Base-by-base conservation (phyloP, 345 rosid species). In the Corymbia maculata region DNA sequence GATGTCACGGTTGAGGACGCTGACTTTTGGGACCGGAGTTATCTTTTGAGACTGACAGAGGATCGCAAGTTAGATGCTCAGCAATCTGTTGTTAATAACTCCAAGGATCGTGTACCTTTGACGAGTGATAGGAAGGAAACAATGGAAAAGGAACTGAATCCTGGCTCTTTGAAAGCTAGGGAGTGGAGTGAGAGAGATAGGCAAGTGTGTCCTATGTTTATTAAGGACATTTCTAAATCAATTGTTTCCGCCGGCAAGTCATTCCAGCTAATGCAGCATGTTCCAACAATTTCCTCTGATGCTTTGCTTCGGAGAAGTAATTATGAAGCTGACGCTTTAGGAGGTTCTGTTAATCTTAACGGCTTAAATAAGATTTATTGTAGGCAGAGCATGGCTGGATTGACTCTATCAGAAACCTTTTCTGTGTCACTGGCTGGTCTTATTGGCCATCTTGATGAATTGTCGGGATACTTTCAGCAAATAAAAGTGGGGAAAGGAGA, bases 241-340 rank as follows among this genome's bases (percentile, higher is more conserved):
- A 94, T 97, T 92, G 93, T 98, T 89, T 96, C 98, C 89, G 99
- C 98, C 49, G 99, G 99, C 88, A 98, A 98, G 92, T 98, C 99
- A 50, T 91, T 96, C 93, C 99, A 97, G 93, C 93, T 98, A 91
- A 94, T 96, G 86, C 94, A 92, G 64, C 98, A 95, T 91, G 90
- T 94, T 88, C 86, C 91, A 87, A 89, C 94, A 86, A 85, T 42
- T 36, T 92, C 88, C 82, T 89, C 91, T 28, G 90, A 84, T 88
- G 85, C 79, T 90, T 89, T 92, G 90, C 87, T 89, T 75, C 92
- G 90, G 89, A 90, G 88, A 87, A 91, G 57, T 87, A 90, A 86
- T 87, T 79, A 70, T 86, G 90, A 85, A 21, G 79, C 85, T 90
- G 92, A 91, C 92, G 92, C 87, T 90, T 87, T 59, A 30, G 90